A percentile compares a stretch with the other conserved stretches of the same genome.
These are phyloP conservation scores for Candida peoriensis DNA, from an alignment of 805 yeast genomes.

Conservation along the genomic window DNA sequence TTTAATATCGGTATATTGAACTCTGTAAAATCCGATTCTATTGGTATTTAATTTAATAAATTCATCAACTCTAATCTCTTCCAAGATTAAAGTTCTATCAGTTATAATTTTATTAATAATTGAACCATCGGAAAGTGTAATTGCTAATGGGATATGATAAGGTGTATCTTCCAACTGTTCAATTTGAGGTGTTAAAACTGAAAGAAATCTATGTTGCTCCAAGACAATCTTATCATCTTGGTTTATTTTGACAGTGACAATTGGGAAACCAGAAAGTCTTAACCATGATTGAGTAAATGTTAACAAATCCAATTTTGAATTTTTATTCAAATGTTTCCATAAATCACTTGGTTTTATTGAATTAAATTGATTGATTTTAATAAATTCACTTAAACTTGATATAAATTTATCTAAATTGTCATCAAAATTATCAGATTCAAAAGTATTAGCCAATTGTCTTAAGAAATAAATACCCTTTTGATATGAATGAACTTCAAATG, in stretches of 20 bases:
- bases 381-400: slow-evolving; percentile 33
- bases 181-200: slow-evolving; percentile 20
- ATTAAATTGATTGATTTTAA: slow-evolving; percentile 30
- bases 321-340: slow-evolving; percentile 41
- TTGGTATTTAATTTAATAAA: slow-evolving; percentile 40
- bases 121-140: slow-evolving; percentile 33
- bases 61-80: slow-evolving; percentile 18
- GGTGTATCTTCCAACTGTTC: slow-evolving; percentile 49
- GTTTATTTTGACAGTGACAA: slow-evolving; percentile 33
- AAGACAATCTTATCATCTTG: slow-evolving; percentile 28
- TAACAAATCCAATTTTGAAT: slow-evolving; percentile 38
- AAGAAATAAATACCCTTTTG: slow-evolving; percentile 56
- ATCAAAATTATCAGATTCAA: slow-evolving; percentile 28
- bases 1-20: slow-evolving; percentile 35
- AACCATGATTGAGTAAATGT: slow-evolving; percentile 58
- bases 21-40: slow-evolving; percentile 42
- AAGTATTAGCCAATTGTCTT: slow-evolving; percentile 44
- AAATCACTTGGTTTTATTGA: slow-evolving; percentile 45
- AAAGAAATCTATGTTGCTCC: slow-evolving; percentile 35
- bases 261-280: slow-evolving; percentile 54
- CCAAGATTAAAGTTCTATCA: slow-evolving; percentile 32
- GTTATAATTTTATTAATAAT: slow-evolving; percentile 36
- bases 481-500: slow-evolving; percentile 48
- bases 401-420: slow-evolving; percentile 30
- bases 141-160: slow-evolving; percentile 55